These are phyloP conservation scores for Blastobotrys ciferrii DNA, from an alignment of 1,139 yeast species.

Conservation along the genomic window DNA sequence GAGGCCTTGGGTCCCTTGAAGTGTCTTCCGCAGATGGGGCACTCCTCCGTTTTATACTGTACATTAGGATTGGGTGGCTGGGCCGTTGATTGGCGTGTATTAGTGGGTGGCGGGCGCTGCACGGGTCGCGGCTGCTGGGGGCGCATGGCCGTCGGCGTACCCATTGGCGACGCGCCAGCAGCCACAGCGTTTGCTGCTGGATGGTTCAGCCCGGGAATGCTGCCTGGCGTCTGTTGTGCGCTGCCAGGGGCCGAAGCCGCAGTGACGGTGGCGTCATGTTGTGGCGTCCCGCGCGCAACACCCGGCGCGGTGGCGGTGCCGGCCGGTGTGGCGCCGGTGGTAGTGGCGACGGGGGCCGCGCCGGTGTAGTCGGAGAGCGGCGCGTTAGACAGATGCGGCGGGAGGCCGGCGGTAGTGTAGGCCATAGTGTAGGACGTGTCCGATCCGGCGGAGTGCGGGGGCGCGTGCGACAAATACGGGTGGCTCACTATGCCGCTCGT, in stretches of 20 bases:
- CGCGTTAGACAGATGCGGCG: conserved; percentile 8
- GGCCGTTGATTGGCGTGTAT: conserved; percentile 17
- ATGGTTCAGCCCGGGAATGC: background rate
- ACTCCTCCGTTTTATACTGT: conserved; percentile 38
- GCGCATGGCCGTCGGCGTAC: conserved; percentile 14
- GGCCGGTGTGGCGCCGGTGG: conserved; percentile 2
- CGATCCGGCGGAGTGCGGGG: conserved; percentile 15
- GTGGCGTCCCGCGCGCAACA: background rate
- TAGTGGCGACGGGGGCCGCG: background rate
- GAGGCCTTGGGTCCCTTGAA: conserved; percentile 48
- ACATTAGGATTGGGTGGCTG: conserved; percentile 17
- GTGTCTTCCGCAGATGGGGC: conserved; percentile 43
- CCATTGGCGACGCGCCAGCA: conserved; percentile 13
- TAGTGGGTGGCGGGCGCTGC: conserved; percentile 17
- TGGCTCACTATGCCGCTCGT: conserved; percentile 20
- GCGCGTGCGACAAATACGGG: conserved; percentile 25
- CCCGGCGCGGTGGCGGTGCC: conserved; percentile 5
- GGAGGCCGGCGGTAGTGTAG: conserved; percentile 1
- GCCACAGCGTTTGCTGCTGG: conserved; percentile 16
- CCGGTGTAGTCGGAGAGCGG: conserved; percentile 5
- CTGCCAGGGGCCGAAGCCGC: background rate
- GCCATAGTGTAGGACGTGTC: conserved; percentile 2
- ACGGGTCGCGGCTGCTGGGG: conserved; percentile 15
- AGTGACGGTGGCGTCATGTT: background rate
- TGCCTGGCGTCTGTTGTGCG: conserved; percentile 1